Evolutionary conservation across 2,329 filamentous ascomycete genomes (phyloP), one percentile per base, ranked within the genome.

Genomic region (Myriosclerotinia duriaeana): DNA sequence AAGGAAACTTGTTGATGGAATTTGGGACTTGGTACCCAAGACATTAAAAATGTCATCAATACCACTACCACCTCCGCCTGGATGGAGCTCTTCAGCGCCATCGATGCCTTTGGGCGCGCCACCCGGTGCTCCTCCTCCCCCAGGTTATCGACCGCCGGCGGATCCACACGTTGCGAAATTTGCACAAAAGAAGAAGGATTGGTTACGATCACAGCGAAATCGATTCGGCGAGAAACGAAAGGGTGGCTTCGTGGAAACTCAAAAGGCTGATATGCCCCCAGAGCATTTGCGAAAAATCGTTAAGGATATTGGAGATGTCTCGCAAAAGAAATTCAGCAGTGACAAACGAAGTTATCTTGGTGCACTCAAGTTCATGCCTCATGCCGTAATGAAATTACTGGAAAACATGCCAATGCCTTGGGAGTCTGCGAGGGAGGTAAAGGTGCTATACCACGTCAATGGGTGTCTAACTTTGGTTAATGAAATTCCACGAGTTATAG

Each of bases 351-450:
- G 93, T 79, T 99, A 99, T 78, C 85, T 99, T 58, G 96, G 96
- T 70, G 95, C 96, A 44, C 81, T 99, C 70, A 99, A 99, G 80
- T 99, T 97, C 81, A 99, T 99, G 95, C 95, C 95, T 1, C 95
- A 99, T 77, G 95, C 95, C 7, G 95, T 99, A 14, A 81, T 99
- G 80, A 99, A 99, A 82, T 84, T 99, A 34, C 79, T 99, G 66
- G 95, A 99, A 81, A 99, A 99, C 75, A 99, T 99, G 95, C 95
- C 95, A 5, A 99, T 99, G 95, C 95, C 95, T 0, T 99, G 95
- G 95, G 95, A 99, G 80, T 95, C 93, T 66, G 88, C 92, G 36
- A 87, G 93, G 70, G 95, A 99, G 76, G 96, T 99, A 69, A 98
- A 98, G 80, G 95, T 99, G 38, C 83, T 99, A 15, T 99, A 99